These are phyloP conservation scores for Nemophila menziesii DNA, from an alignment of 257 asterid species.

Conservation along the genomic window DNA sequence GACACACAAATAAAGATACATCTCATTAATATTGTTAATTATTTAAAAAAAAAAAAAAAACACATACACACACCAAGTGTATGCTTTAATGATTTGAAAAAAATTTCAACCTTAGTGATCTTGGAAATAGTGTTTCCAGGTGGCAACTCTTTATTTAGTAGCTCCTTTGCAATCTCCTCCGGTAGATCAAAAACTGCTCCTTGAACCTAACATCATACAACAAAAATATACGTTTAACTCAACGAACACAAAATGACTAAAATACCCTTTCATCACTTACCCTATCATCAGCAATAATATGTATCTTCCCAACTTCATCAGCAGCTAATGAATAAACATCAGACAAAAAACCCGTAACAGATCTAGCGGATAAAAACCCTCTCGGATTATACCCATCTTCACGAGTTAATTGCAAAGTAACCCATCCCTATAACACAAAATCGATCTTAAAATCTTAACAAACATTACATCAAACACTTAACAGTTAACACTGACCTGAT, in stretches of 20 bases:
- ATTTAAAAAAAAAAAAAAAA: no score
- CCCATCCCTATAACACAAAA: conserved; percentile 50
- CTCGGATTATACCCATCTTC: conserved; percentile 40
- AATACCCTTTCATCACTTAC: conserved; percentile 20
- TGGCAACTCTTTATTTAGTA: conserved; percentile 59
- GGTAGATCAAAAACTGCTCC: conserved; percentile 98
- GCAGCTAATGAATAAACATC: conserved; percentile 89
- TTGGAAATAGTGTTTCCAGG: conserved; percentile 80
- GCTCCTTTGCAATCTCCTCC: conserved; percentile 81
- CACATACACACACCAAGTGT: no score
- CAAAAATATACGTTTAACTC: not conserved
- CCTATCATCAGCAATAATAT: conserved; percentile 56
- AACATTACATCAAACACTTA: no score
- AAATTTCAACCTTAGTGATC: conserved; percentile 44
- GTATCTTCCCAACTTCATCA: conserved; percentile 76
- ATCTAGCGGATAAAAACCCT: conserved; percentile 72
- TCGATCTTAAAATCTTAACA: not conserved
- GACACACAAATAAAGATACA: conserved; percentile 5
- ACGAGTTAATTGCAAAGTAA: conserved; percentile 69
- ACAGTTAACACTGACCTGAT: conserved; percentile 36
- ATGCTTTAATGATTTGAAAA: no score
- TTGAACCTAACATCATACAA: conserved; percentile 36
- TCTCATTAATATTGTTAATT: not conserved
- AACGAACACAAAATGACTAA: not conserved
- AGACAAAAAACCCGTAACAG: conserved; percentile 78